Conservation (phyloP, 2,329 filamentous ascomycete species). For the Fusarium cicatricum region DNA sequence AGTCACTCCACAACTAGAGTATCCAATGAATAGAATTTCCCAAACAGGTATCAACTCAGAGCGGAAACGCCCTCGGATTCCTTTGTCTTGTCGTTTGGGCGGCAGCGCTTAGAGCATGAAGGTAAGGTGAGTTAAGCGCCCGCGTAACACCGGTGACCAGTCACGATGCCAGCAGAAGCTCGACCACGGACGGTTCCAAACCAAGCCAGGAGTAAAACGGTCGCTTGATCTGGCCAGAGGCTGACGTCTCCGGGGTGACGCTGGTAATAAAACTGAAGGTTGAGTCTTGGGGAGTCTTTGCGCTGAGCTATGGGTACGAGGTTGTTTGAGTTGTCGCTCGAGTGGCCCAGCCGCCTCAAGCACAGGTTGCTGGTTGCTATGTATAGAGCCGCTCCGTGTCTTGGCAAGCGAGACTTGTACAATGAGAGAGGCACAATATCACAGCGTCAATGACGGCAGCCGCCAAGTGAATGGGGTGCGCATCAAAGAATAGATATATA, state of each 20-base stretch:
- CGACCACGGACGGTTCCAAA: constrained; percentile 24
- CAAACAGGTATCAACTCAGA: constrained; percentile 20
- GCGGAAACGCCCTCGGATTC: constrained; percentile 20
- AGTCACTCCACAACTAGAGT: constrained; percentile 34
- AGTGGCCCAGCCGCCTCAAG: constrained; percentile 38
- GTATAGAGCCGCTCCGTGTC: constrained; percentile 27
- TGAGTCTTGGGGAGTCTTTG: constrained; percentile 15
- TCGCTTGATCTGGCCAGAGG: constrained; percentile 2
- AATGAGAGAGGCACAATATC: constrained; percentile 20
- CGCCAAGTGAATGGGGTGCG: constrained; percentile 42
- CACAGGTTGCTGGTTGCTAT: constrained; percentile 30
- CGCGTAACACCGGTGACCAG: constrained; percentile 32
- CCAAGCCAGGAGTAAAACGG: constrained; percentile 30
- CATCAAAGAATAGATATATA: constrained; percentile 32
- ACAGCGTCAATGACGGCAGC: constrained; percentile 28
- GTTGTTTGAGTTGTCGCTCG: constrained; percentile 30
- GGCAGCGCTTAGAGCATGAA: constrained; percentile 39
- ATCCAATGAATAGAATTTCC: constrained; percentile 32
- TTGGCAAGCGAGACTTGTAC: constrained; percentile 27
- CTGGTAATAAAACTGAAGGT: constrained; percentile 15
- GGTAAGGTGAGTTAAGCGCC: constrained; percentile 36
- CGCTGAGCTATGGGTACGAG: constrained; percentile 24
- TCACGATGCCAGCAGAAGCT: constrained; percentile 29
- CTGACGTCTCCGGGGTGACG: constrained; percentile 11
- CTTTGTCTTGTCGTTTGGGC: constrained; percentile 30